A percentile compares a stretch with the other conserved stretches of the same genome.
Evolutionary conservation across 176 grass and related monocot species (phyloP).

Genomic region (Musa acuminata): DNA sequence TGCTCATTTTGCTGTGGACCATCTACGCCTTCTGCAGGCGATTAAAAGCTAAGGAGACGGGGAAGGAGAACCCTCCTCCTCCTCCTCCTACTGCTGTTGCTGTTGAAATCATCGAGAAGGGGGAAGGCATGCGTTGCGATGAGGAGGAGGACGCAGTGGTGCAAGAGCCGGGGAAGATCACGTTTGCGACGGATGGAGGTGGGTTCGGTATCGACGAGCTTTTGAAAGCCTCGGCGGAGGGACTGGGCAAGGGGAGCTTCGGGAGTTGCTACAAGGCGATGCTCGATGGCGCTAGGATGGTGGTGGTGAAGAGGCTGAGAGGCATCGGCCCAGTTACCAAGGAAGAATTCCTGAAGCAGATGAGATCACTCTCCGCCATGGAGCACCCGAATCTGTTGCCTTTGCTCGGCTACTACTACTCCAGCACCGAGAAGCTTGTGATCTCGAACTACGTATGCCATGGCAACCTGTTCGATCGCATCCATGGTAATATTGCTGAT

Average conservation of each 20-base stretch:
- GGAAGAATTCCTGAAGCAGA: slow-evolving; percentile 9
- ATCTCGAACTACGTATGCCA: background rate
- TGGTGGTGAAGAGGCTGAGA: slow-evolving; percentile 24
- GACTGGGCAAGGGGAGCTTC: slow-evolving; percentile 4
- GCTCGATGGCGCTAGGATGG: background rate
- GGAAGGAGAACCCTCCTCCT: background rate
- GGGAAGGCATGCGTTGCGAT: background rate
- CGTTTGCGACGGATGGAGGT: background rate
- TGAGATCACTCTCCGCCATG: background rate
- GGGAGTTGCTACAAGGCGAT: slow-evolving; percentile 20
- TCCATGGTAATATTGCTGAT: slow-evolving; percentile 3
- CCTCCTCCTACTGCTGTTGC: background rate
- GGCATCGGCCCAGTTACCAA: slow-evolving; percentile 3
- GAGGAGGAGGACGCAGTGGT: background rate
- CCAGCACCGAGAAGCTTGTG: slow-evolving; percentile 8
- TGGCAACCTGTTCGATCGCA: slow-evolving; percentile 17
- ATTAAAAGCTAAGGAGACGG: background rate
- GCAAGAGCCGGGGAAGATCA: background rate
- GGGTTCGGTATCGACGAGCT: slow-evolving; percentile 3
- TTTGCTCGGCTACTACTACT: slow-evolving; percentile 11
- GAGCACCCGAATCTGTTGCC: slow-evolving; percentile 17
- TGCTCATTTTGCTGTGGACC: background rate
- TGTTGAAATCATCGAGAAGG: background rate
- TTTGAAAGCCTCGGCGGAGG: slow-evolving; percentile 10
- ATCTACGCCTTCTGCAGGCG: background rate